Percentiles rank a stretch among this genome's conserved stretches.
Evolutionary conservation across 441 rosid genomes (phyloP).

Genomic region (Populus hybrid): DNA sequence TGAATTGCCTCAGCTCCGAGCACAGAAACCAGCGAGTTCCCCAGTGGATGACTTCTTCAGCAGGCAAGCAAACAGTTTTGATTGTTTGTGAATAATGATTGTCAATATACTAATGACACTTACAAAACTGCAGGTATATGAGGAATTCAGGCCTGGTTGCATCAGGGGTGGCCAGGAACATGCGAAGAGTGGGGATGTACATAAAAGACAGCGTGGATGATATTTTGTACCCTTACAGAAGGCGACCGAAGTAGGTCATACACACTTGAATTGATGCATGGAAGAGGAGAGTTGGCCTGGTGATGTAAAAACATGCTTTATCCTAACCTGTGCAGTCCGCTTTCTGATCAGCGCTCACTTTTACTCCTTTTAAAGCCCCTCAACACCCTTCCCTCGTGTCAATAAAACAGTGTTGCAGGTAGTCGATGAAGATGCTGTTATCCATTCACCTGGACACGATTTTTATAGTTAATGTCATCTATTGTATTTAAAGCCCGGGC

Average conservation of each 20-base stretch:
- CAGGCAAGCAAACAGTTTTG: conserved; percentile 39
- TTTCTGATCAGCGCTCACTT: neutral
- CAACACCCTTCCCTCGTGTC: neutral
- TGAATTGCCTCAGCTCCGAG: conserved; percentile 16
- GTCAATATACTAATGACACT: neutral
- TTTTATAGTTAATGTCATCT: neutral
- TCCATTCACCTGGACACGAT: neutral
- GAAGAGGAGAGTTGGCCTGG: neutral
- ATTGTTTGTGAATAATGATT: neutral
- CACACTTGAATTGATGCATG: conserved; percentile 1
- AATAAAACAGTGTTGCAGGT: neutral
- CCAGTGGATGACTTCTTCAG: conserved; percentile 46
- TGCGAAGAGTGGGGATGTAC: conserved; percentile 61
- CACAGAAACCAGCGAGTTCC: conserved; percentile 38
- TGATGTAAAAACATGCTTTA: neutral
- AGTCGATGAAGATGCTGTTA: neutral
- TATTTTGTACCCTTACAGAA: conserved; percentile 51
- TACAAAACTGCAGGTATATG: conserved; percentile 48
- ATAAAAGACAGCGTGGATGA: conserved; percentile 65
- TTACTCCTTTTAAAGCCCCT: neutral
- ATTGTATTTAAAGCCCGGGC: neutral
- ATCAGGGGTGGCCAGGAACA: conserved; percentile 67
- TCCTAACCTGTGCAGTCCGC: neutral
- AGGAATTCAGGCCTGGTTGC: conserved; percentile 75
- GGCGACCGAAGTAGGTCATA: conserved; percentile 54